Conservation (phyloP, 768 basidiomycete species). For the Xerocomellus dryophilus region DNA sequence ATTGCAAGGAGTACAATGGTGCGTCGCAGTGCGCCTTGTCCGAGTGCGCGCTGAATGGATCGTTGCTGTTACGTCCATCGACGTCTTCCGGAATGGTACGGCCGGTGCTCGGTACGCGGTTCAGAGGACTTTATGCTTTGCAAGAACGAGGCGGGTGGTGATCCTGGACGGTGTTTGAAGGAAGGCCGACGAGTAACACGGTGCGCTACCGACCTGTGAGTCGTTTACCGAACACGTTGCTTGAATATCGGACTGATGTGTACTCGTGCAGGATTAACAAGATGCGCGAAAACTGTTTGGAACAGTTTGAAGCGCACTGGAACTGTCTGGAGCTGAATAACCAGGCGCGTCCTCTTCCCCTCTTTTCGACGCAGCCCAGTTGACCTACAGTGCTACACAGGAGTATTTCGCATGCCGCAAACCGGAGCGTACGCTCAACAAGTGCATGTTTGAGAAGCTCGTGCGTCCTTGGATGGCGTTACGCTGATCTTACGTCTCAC, state of each 20-base stretch:
- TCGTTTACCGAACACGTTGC: constrained; percentile 9
- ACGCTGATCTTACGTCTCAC: background rate
- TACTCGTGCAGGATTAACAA: constrained; percentile 68
- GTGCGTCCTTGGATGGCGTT: constrained; percentile 46
- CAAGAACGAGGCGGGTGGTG: constrained; percentile 79
- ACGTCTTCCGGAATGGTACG: background rate
- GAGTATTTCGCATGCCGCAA: constrained; percentile 88
- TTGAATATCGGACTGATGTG: background rate
- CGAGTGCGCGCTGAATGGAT: constrained; percentile 9
- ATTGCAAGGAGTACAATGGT: constrained; percentile 98
- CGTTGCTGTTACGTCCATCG: background rate
- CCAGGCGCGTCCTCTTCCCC: constrained; percentile 61
- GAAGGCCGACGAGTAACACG: constrained; percentile 95
- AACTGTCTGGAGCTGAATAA: constrained; percentile 91
- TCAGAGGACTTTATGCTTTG: constrained; percentile 96
- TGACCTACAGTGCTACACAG: constrained; percentile 38
- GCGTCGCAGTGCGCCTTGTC: constrained; percentile 25
- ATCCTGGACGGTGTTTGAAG: constrained; percentile 91
- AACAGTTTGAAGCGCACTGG: constrained; percentile 91
- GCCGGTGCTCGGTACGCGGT: constrained; percentile 18
- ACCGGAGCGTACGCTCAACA: constrained; percentile 82
- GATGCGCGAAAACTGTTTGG: constrained; percentile 87
- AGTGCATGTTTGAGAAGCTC: constrained; percentile 95
- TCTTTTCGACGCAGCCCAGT: background rate
- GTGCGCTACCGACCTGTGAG: constrained; percentile 91